Evolutionary conservation across 768 basidiomycete genomes (phyloP), one percentile per base, ranked within the genome.

Genomic region (Roridomyces roridus): DNA sequence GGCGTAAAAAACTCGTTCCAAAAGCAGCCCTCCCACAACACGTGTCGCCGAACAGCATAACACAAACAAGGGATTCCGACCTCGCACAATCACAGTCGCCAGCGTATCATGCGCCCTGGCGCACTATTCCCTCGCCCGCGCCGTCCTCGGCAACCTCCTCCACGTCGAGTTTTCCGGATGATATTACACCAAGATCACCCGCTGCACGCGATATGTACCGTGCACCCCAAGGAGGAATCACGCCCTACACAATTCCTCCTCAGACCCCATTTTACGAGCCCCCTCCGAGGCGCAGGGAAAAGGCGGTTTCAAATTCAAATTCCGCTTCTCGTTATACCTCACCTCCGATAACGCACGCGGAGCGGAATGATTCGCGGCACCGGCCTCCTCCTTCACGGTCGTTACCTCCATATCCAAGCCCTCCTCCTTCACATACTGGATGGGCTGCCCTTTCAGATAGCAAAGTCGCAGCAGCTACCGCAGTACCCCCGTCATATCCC

Each of bases 401-500:
- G 6, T 29, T 62, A 24, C 60, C 60, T 15, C 60, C 60, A 10
- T 62, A 62, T 41, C 60, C 60, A 20, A 48, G 35, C 26, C 25
- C 28, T 3, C 60, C 60, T 1, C 42, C 50, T 10, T 21, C 20
- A 15, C n/a, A 34, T 4, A 62, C 60, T 21, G 60, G 60, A 9
- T 62, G 60, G 60, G 55, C 55, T 26, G 55, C 60, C 3, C 51
- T 57, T 26, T 53, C 60, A 10, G 55, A 57, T 23, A n/a, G n/a
- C 7, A 62, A 62, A 57, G 40, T 44, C 17, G 46, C 60, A 25
- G 37, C 51, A 18, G 60, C 47, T 8, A 39, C 17, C 14, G 59
- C 53, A 9, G 45, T 42, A 4, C 59, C 59, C 15, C 59, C 59
- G 5, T 46, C 40, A 12, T 61, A 61, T 29, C 59, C 48, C 46